A percentile compares a stretch with the other conserved stretches of the same genome.
Evolutionary conservation across 2,329 filamentous ascomycete genomes (phyloP).

Genomic region (Trichophyton simii): DNA sequence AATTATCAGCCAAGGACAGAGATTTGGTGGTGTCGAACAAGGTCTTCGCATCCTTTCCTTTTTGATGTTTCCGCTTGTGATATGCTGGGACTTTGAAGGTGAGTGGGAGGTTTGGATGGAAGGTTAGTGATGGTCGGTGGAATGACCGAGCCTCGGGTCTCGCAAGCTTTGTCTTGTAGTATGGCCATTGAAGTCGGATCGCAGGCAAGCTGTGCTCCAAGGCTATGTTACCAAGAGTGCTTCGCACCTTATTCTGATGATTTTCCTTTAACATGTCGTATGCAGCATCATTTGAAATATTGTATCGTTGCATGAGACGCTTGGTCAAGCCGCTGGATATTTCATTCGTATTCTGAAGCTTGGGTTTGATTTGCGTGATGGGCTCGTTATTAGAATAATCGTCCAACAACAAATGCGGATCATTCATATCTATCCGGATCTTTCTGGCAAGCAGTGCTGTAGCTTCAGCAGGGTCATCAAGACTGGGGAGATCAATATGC

Average conservation of each 20-base stretch:
- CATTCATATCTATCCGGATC: conserved; percentile 74
- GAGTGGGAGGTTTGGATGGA: conserved; percentile 57
- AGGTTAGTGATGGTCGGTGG: conserved; percentile 66
- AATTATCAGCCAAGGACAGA: conserved; percentile 78
- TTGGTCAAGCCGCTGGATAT: conserved; percentile 58
- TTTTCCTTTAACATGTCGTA: conserved; percentile 96
- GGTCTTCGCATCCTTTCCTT: conserved; percentile 63
- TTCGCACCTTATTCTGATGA: conserved; percentile 88
- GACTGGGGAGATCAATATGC: conserved; percentile 53
- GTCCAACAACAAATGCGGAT: conserved; percentile 75
- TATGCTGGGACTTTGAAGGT: conserved; percentile 59
- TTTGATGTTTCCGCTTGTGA: conserved; percentile 70
- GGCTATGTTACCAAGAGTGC: conserved; percentile 78
- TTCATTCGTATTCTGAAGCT: conserved; percentile 38
- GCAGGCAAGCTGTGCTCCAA: conserved; percentile 92
- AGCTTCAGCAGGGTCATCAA: conserved; percentile 67
- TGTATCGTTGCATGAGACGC: conserved; percentile 71
- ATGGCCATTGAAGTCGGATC: conserved; percentile 82
- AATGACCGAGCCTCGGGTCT: conserved; percentile 64
- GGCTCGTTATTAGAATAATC: conserved; percentile 54
- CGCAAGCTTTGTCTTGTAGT: conserved; percentile 77
- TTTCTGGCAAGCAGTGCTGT: conserved; percentile 63
- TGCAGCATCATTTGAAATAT: conserved; percentile 89
- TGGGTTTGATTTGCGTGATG: conserved; percentile 39
- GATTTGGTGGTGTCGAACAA: conserved; percentile 71